Evolutionary conservation across 2,329 filamentous ascomycete genomes (phyloP).

Genomic region (Ceratocystis albifundus): DNA sequence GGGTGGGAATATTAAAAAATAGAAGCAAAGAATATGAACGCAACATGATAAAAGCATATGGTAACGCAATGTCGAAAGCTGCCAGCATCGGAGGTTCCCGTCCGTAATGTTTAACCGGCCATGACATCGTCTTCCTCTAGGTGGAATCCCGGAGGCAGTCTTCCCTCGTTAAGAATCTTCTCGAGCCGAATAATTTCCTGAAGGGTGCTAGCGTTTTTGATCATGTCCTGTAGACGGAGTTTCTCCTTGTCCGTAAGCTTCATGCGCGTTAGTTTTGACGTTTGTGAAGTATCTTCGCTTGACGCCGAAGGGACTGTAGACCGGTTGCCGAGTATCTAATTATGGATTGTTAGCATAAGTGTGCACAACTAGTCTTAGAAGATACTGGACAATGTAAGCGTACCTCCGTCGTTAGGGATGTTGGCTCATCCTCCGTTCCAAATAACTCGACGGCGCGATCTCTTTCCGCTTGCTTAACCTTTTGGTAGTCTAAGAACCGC

Average conservation of each 20-base stretch:
- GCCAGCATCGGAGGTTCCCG: background rate
- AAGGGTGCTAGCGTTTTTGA: slow-evolving; percentile 76
- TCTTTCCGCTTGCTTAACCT: slow-evolving; percentile 80
- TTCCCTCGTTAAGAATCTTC: slow-evolving; percentile 81
- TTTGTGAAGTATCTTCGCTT: slow-evolving; percentile 21
- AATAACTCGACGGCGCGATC: slow-evolving; percentile 68
- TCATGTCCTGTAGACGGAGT: slow-evolving; percentile 72
- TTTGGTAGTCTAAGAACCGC: slow-evolving; percentile 83
- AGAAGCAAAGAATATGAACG: slow-evolving; percentile 14
- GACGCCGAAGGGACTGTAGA: slow-evolving; percentile 52
- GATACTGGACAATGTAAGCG: slow-evolving; percentile 6
- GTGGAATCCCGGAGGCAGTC: slow-evolving; percentile 60
- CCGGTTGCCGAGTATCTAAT: slow-evolving; percentile 69
- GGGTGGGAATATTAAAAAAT: background rate
- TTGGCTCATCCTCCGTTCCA: slow-evolving; percentile 65
- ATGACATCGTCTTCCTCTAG: slow-evolving; percentile 41
- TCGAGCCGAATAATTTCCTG: slow-evolving; percentile 84
- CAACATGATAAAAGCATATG: slow-evolving; percentile 15
- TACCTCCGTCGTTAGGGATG: slow-evolving; percentile 64
- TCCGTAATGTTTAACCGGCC: slow-evolving; percentile 42
- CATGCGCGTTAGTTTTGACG: slow-evolving; percentile 60
- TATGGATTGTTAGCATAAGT: slow-evolving; percentile 20
- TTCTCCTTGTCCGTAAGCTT: slow-evolving; percentile 83
- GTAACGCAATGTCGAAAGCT: background rate
- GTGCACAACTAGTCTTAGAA: background rate